Base-by-base conservation (phyloP, 352 stramenopile species). In the Blastocystis sp. region DNA sequence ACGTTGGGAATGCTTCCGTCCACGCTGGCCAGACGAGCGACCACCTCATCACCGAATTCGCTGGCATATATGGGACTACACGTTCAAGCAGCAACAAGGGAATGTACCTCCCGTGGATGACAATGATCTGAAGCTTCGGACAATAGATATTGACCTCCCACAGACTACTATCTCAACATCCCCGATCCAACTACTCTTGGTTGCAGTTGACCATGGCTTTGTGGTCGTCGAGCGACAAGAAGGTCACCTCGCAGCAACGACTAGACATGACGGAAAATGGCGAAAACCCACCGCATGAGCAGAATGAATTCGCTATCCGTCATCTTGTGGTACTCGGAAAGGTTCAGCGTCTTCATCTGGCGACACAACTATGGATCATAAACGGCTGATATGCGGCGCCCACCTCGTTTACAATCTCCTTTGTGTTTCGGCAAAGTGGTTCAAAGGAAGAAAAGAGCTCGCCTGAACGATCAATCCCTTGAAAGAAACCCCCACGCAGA, bases 91-190 rank as follows among this genome's bases (percentile, higher is more conserved):
- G 45, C 9, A 43, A 14, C 21, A 1, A 21, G 43, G 28, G 11
- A 28, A 10, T 38, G 4, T 43, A 81, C 71, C 71, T 81, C 48
- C 71, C 71, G 45, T 81, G 71, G 28, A 81, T 81, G 10, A 81
- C 71, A 43, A 81, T 65, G 17, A 81, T 81, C 45, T 81, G 71
- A 21, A 81, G 48, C n/a, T 81, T 81, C 3, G 71, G 71, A 81
- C 71, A 81, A 66, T 81, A 81, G 48, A 81, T 81, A 21, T 81
- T 81, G 17, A 81, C 71, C 66, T 81, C 71, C 71, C 71, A 81
- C 17, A 81, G 52, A 81, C 71, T 81, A 65, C 2, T 48, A 40
- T 2, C 9, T 64, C 42, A 81, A 42, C 7, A 17, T 17, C 3
- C 38, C n/a, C 21, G 3, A 19, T 59, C 14, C 17, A 66, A 43